Percentiles rank a stretch among this genome's conserved stretches.
phyloP scores from a whole-genome alignment of 805 yeast genomes.

The Nakazawaea siamensis region DNA sequence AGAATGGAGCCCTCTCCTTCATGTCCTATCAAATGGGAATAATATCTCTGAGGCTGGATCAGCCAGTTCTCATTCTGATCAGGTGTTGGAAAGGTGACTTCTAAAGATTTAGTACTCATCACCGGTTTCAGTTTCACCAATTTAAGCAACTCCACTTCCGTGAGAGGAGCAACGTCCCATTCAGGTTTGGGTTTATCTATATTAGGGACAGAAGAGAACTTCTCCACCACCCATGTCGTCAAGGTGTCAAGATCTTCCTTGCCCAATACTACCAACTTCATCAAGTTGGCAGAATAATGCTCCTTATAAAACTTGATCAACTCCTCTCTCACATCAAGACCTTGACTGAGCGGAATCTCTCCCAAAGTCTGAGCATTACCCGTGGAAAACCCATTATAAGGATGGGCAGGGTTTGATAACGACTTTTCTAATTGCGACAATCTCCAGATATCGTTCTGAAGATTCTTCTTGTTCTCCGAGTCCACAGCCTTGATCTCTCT shows the following conservation, averaged over 20 bases:
- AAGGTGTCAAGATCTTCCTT: slow-evolving; percentile 69
- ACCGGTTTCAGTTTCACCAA: slow-evolving; percentile 70
- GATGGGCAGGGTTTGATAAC: slow-evolving; percentile 67
- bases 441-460: slow-evolving; percentile 88
- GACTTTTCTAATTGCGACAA: slow-evolving; percentile 76
- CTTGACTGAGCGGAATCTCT: slow-evolving; percentile 47
- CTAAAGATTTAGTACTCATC: slow-evolving; percentile 65
- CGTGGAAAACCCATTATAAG: slow-evolving; percentile 82
- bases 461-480: slow-evolving; percentile 89
- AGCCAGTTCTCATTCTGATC: slow-evolving; percentile 63
- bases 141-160: slow-evolving; percentile 39
- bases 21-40: slow-evolving; percentile 83
- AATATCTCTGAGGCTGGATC: slow-evolving; percentile 61
- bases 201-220: slow-evolving; percentile 59
- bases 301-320: slow-evolving; percentile 64
- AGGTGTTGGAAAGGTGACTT: slow-evolving; percentile 66
- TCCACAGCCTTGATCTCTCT: slow-evolving; percentile 93
- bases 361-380: slow-evolving; percentile 78
- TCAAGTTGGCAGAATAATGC: slow-evolving; percentile 77
- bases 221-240: slow-evolving; percentile 59
- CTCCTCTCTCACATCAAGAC: slow-evolving; percentile 73
- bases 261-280: slow-evolving; percentile 82
- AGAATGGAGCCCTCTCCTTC: slow-evolving; percentile 85
- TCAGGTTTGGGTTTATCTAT: slow-evolving; percentile 32
- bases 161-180: slow-evolving; percentile 41